Evolutionary conservation across 1,284 basidiomycete species (phyloP).

Genomic region (Boletus smithii): DNA sequence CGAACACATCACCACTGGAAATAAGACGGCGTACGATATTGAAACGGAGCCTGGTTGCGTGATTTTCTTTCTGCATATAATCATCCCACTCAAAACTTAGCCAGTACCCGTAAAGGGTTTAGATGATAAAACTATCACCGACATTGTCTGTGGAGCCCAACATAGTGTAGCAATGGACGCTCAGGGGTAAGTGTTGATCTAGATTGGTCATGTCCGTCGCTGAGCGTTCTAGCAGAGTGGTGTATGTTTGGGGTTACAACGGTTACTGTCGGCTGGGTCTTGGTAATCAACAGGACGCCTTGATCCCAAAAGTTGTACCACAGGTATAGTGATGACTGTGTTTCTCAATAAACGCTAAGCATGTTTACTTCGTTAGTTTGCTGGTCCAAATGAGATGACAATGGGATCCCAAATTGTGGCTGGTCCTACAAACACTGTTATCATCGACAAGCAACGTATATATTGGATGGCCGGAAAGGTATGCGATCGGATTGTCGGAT

Average conservation of each 20-base stretch:
- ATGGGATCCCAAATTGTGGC: conserved; percentile 70
- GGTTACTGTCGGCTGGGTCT: conserved; percentile 79
- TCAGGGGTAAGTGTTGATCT: conserved; percentile 51
- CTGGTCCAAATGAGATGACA: conserved; percentile 62
- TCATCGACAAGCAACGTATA: conserved; percentile 81
- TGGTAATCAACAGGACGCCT: conserved; percentile 79
- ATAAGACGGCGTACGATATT: conserved; percentile 81
- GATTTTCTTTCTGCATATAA: conserved; percentile 2
- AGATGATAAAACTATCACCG: conserved; percentile 70
- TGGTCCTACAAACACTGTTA: conserved; percentile 80
- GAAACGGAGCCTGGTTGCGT: conserved; percentile 66
- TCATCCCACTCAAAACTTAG: conserved; percentile 11
- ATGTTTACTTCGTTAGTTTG: conserved; percentile 48
- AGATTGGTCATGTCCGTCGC: neutral
- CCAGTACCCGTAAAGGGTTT: conserved; percentile 70
- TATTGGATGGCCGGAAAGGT: conserved; percentile 85
- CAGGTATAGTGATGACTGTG: conserved; percentile 42
- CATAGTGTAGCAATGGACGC: conserved; percentile 81
- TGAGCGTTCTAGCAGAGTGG: conserved; percentile 39
- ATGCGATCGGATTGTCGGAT: conserved; percentile 17
- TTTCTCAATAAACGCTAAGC: conserved; percentile 1
- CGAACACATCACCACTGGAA: conserved; percentile 81
- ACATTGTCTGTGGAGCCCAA: conserved; percentile 84
- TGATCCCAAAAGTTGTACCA: conserved; percentile 75
- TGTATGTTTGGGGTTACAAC: conserved; percentile 87